A percentile compares a stretch with the other conserved stretches of the same genome.
Conservation (phyloP, 768 basidiomycete genomes). For the Agrocybe praecox region DNA sequence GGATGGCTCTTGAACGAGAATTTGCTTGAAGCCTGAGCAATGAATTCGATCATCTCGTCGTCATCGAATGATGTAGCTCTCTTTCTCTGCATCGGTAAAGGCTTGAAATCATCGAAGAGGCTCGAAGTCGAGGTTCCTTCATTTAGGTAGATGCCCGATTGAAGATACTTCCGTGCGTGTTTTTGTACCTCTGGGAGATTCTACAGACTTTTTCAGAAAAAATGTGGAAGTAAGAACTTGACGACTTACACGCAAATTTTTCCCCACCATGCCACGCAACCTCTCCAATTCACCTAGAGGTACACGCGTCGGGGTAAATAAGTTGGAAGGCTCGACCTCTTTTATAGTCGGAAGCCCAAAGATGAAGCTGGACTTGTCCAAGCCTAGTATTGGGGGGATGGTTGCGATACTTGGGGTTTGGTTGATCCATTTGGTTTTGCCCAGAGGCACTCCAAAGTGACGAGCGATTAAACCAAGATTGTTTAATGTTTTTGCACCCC, state of each 20-base stretch:
- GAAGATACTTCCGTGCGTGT: conserved; percentile 2
- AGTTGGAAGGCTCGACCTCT: conserved; percentile 14
- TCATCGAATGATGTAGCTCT: conserved; percentile 1
- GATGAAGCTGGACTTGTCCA: conserved; percentile 25
- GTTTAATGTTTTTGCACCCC: conserved; percentile 22
- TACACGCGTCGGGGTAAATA: conserved; percentile 17
- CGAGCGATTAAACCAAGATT: conserved; percentile 27
- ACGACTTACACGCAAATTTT: conserved; percentile 9
- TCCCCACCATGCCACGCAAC: conserved; percentile 13
- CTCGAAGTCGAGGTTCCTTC: not conserved
- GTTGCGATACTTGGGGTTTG: conserved; percentile 27
- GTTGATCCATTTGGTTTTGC: conserved; percentile 29
- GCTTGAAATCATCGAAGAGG: conserved; percentile 6
- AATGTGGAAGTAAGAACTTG: not conserved
- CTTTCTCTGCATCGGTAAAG: conserved; percentile 5
- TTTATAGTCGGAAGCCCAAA: conserved; percentile 32
- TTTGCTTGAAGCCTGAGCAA: conserved; percentile 1
- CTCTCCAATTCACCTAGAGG: conserved; percentile 26
- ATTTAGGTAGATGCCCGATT: not conserved
- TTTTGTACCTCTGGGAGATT: conserved; percentile 1
- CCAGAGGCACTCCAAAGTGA: conserved; percentile 38
- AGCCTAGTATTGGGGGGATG: conserved; percentile 27
- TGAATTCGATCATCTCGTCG: conserved; percentile 8
- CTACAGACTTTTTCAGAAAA: not conserved
- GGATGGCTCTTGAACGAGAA: conserved; percentile 1